Evolutionary conservation across 192 early-diverging fungal genomes (phyloP).

Genomic region (Powellomyces hirtus): DNA sequence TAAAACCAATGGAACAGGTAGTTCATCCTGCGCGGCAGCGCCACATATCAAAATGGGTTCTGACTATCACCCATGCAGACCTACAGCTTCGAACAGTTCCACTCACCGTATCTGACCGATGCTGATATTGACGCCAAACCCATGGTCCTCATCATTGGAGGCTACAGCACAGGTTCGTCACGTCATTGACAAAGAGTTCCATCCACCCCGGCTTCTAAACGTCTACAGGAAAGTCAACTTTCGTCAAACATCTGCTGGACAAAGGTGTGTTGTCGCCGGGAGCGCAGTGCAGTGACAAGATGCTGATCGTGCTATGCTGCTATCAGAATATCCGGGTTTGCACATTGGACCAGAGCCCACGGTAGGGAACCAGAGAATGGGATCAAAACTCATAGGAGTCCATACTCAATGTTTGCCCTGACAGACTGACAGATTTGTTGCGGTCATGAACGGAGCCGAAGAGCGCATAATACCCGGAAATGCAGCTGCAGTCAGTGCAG

Average conservation of each 20-base stretch:
- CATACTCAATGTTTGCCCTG: too few relatives aligned
- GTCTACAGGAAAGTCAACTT: slow-evolving; percentile 81
- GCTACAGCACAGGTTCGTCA: slow-evolving; percentile 82
- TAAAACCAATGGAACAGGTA: slow-evolving; percentile 21
- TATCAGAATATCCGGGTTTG: slow-evolving; percentile 68
- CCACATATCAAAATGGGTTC: not conserved
- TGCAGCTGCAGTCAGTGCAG: slow-evolving; percentile 78
- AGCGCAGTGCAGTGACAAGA: too few relatives aligned
- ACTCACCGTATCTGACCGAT: slow-evolving; percentile 23
- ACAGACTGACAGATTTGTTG: slow-evolving; percentile 82
- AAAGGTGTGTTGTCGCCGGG: slow-evolving; percentile 37
- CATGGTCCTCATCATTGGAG: slow-evolving; percentile 81
- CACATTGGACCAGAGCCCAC: slow-evolving; percentile 83
- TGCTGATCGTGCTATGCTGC: too few relatives aligned
- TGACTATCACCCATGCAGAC: slow-evolving; percentile 4
- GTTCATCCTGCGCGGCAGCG: not conserved
- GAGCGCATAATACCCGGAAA: slow-evolving; percentile 82
- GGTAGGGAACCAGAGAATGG: slow-evolving; percentile 35
- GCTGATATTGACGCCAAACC: slow-evolving; percentile 61
- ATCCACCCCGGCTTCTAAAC: not conserved
- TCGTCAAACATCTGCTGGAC: slow-evolving; percentile 74
- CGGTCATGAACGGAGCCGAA: slow-evolving; percentile 69
- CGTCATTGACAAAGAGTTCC: slow-evolving; percentile 7
- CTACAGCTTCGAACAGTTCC: slow-evolving; percentile 29
- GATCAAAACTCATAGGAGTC: too few relatives aligned